phyloP scores from a whole-genome alignment of 768 basidiomycete genomes.

The Amanita exitialis region DNA sequence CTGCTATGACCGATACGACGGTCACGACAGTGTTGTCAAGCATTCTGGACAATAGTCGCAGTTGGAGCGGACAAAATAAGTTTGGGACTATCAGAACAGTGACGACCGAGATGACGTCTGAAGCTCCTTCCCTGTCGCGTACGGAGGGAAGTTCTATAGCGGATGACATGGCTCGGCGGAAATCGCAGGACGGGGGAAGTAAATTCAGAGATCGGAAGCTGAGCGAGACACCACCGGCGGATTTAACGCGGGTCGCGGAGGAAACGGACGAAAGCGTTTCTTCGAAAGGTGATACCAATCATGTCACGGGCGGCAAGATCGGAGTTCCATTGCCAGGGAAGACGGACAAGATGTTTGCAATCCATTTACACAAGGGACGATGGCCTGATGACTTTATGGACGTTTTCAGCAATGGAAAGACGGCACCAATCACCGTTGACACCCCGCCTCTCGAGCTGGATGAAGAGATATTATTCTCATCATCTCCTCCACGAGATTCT shows the following conservation, averaged over 20 bases:
- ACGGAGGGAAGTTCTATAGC: conserved; percentile 55
- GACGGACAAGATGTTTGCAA: conserved; percentile 24
- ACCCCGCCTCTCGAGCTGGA: conserved; percentile 10
- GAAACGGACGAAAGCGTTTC: conserved; percentile 56
- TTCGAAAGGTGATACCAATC: conserved; percentile 16
- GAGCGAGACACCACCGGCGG: conserved; percentile 52
- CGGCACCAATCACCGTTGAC: conserved; percentile 16
- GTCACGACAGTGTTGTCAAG: conserved; percentile 47
- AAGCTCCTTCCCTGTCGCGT: conserved; percentile 52
- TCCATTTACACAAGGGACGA: conserved; percentile 67
- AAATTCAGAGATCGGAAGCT: conserved; percentile 45
- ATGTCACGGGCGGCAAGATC: conserved; percentile 26
- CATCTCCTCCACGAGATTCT: conserved; percentile 42
- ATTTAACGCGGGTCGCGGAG: conserved; percentile 61
- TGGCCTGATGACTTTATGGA: conserved; percentile 79
- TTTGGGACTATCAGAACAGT: conserved; percentile 77
- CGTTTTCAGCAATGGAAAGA: conserved; percentile 24
- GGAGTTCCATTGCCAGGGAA: conserved; percentile 19
- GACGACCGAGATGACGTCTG: conserved; percentile 75
- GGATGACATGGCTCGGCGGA: conserved; percentile 29
- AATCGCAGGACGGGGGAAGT: conserved; percentile 9
- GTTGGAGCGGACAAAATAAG: conserved; percentile 36
- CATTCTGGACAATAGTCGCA: conserved; percentile 42
- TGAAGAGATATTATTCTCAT: conserved; percentile 5
- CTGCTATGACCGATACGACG: conserved; percentile 46